A percentile compares a stretch with the other conserved stretches of the same genome.
Evolutionary conservation across 805 yeast species (phyloP).

Genomic region (Spencermartinsiella europaea): DNA sequence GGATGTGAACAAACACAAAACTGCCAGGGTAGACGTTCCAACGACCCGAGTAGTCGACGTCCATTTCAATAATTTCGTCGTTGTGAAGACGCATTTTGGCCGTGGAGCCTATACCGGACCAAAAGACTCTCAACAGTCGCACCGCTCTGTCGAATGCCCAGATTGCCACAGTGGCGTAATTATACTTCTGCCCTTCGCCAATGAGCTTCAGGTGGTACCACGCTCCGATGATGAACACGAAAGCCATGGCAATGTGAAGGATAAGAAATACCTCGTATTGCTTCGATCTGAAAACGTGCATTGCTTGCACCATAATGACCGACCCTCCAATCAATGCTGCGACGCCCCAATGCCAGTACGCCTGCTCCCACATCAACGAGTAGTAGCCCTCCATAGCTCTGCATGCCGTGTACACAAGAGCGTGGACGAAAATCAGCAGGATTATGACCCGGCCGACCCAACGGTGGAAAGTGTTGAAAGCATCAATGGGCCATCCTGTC

Average conservation of each 20-base stretch:
- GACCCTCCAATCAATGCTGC: constrained; percentile 40
- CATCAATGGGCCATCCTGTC: constrained; percentile 58
- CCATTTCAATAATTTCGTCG: constrained; percentile 22
- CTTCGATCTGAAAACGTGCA: constrained; percentile 44
- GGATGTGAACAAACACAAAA: constrained; percentile 52
- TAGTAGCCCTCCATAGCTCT: constrained; percentile 31
- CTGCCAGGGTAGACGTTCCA: constrained; percentile 53
- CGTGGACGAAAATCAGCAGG: constrained; percentile 51
- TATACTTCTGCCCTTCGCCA: constrained; percentile 27
- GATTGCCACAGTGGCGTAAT: constrained; percentile 51
- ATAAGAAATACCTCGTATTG: constrained; percentile 55
- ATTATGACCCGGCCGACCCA: constrained; percentile 55
- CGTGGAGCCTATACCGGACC: constrained; percentile 5
- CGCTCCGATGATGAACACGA: constrained; percentile 48
- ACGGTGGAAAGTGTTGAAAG: constrained; percentile 57
- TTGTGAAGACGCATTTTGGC: constrained; percentile 13
- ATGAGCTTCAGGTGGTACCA: constrained; percentile 44
- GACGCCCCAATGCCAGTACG: constrained; percentile 34
- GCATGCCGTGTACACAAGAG: constrained; percentile 51
- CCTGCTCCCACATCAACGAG: constrained; percentile 16
- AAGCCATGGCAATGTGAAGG: constrained; percentile 51
- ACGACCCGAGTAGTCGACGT: constrained; percentile 36
- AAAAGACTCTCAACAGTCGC: constrained; percentile 46
- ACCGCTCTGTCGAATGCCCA: constrained; percentile 66
- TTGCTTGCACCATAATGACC: constrained; percentile 44